Conservation (phyloP, 441 rosid species). For the Macaranga tanarius region DNA sequence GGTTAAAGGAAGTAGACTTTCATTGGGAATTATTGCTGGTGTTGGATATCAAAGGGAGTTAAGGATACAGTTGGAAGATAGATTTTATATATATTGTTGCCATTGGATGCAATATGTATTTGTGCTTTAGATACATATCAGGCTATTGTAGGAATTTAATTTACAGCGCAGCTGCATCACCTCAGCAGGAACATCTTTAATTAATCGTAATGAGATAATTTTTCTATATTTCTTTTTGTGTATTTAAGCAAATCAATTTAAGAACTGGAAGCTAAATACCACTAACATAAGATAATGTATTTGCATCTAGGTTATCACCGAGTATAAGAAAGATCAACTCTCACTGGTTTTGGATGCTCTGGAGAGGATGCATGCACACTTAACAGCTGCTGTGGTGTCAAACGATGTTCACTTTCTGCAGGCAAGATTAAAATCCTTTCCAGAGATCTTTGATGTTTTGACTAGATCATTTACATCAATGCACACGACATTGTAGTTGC, state of each 20-base stretch:
- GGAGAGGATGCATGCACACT: conserved; percentile 92
- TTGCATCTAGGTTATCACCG: conserved; percentile 61
- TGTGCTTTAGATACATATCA: background rate
- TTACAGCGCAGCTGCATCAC: background rate
- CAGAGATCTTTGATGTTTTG: background rate
- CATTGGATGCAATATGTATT: background rate
- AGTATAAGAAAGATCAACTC: conserved; percentile 77
- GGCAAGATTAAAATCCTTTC: conserved; percentile 35
- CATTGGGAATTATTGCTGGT: too few relatives aligned
- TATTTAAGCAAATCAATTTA: background rate
- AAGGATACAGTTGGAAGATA: background rate
- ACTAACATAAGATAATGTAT: background rate
- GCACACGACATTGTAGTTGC: background rate
- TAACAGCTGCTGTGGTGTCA: conserved; percentile 95
- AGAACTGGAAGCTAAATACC: conserved; percentile 1
- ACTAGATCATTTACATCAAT: too few relatives aligned
- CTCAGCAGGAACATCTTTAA: background rate
- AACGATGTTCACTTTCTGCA: conserved; percentile 84
- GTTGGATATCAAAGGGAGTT: too few relatives aligned
- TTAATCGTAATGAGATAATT: background rate
- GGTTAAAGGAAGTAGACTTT: too few relatives aligned
- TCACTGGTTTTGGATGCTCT: conserved; percentile 75
- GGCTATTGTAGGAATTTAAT: background rate
- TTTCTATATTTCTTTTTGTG: too few relatives aligned
- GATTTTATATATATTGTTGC: background rate